phyloP scores from a whole-genome alignment of 352 stramenopile species.

The Albugo candida region DNA sequence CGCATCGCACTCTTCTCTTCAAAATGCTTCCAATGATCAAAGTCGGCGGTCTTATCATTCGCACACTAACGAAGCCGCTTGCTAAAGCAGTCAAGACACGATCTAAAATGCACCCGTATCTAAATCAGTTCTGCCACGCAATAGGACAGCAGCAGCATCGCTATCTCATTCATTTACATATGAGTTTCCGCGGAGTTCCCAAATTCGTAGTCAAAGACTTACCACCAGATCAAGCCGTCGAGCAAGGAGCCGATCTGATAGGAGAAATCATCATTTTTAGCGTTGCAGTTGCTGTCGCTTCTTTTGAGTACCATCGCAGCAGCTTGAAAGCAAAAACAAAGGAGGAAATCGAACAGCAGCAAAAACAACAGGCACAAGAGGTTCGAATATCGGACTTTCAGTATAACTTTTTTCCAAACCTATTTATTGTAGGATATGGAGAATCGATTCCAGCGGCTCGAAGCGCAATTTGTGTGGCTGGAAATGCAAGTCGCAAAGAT shows the following conservation, averaged over 20 bases:
- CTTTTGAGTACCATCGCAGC: constrained; percentile 57
- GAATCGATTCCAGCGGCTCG: constrained; percentile 26
- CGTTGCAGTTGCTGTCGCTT: constrained; percentile 40
- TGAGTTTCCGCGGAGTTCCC: constrained; percentile 55
- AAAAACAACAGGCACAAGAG: constrained; percentile 20
- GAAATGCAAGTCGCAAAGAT: constrained; percentile 19
- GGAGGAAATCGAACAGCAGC: constrained; percentile 16
- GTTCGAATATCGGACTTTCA: constrained; percentile 3
- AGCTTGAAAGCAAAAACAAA: constrained; percentile 21
- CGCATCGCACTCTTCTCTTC: no score
- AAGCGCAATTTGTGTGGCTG: constrained; percentile 25
- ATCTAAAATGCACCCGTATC: constrained; percentile 50
- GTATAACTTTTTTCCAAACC: constrained; percentile 2
- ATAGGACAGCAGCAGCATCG: constrained; percentile 52
- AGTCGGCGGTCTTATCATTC: constrained; percentile 55
- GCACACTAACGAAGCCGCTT: constrained; percentile 68
- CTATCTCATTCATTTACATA: constrained; percentile 46
- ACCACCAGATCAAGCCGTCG: constrained; percentile 42
- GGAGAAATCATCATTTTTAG: constrained; percentile 66
- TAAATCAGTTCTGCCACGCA: constrained; percentile 33
- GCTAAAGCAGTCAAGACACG: constrained; percentile 80
- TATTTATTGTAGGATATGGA: constrained; percentile 15
- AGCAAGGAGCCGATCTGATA: constrained; percentile 56
- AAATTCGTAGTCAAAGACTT: constrained; percentile 67
- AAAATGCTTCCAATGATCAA: constrained; percentile 58